These are phyloP conservation scores for Lachnellula subtilissima DNA, from an alignment of 2,329 filamentous ascomycete species.

Conservation along the genomic window DNA sequence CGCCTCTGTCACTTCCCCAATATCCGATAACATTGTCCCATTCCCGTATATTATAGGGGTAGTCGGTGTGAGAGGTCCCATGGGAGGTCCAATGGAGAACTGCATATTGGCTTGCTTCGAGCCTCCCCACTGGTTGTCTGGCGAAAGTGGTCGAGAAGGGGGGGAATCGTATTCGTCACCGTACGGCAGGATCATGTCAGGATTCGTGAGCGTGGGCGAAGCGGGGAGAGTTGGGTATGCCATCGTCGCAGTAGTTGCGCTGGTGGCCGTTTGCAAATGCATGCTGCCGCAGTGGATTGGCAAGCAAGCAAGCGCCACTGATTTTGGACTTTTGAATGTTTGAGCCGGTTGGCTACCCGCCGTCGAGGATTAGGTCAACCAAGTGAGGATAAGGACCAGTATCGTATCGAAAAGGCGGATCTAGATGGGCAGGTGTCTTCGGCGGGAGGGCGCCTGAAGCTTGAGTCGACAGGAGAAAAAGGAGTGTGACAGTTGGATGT, in stretches of 20 bases:
- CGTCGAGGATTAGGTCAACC: neutral
- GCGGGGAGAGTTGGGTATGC: conserved; percentile 51
- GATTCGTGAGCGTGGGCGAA: conserved; percentile 86
- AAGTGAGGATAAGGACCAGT: too few relatives aligned
- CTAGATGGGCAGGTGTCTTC: neutral
- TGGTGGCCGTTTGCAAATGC: conserved; percentile 24
- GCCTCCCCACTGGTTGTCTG: conserved; percentile 34
- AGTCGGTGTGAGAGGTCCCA: conserved; percentile 43
- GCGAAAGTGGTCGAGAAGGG: conserved; percentile 42
- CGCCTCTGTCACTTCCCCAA: conserved; percentile 51
- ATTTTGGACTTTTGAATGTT: neutral
- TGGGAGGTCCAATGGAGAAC: conserved; percentile 38
- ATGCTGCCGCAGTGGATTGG: conserved; percentile 15
- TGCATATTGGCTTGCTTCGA: conserved; percentile 21
- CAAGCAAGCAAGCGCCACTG: neutral
- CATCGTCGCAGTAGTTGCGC: conserved; percentile 24
- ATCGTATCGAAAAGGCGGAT: too few relatives aligned
- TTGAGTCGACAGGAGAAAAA: neutral
- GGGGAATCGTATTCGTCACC: conserved; percentile 50
- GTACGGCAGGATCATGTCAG: conserved; percentile 88
- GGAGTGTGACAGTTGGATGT: neutral
- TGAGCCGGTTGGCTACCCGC: too few relatives aligned
- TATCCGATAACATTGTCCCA: conserved; percentile 65
- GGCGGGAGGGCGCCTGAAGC: neutral
- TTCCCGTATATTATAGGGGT: conserved; percentile 67